A percentile compares a stretch with the other conserved stretches of the same genome.
These are phyloP conservation scores for Nemania serpens DNA, from an alignment of 2,329 filamentous ascomycete genomes.

Conservation along the genomic window DNA sequence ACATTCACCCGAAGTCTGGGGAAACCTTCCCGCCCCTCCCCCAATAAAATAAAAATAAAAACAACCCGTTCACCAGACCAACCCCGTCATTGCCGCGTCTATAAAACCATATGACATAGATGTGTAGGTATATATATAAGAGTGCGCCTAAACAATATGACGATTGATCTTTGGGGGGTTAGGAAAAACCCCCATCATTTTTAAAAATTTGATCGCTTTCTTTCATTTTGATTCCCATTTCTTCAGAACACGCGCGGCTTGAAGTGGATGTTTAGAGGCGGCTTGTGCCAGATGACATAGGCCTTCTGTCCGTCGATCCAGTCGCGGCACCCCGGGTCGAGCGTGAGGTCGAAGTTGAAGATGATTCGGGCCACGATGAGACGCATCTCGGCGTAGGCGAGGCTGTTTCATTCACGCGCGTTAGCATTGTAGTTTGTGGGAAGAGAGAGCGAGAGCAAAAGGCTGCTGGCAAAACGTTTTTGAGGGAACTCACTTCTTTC, in stretches of 20 bases:
- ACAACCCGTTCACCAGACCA: background rate
- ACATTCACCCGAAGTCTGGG: background rate
- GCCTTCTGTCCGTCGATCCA: conserved; percentile 42
- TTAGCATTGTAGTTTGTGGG: conserved; percentile 13
- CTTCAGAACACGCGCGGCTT: conserved; percentile 30
- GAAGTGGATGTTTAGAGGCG: conserved; percentile 40
- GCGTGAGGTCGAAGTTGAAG: conserved; percentile 46
- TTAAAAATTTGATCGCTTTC: background rate
- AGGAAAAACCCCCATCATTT: background rate
- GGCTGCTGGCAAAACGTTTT: too few relatives aligned
- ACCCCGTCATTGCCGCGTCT: background rate
- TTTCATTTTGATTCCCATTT: background rate
- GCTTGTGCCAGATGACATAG: conserved; percentile 45
- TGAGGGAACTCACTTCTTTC: conserved; percentile 48
- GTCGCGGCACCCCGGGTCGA: conserved; percentile 35
- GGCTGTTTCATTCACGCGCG: conserved; percentile 30
- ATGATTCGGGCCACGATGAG: conserved; percentile 46
- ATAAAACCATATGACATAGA: conserved; percentile 10
- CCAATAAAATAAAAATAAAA: too few relatives aligned
- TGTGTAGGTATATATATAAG: background rate
- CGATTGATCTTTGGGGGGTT: too few relatives aligned
- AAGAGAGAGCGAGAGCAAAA: background rate
- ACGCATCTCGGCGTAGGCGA: conserved; percentile 50
- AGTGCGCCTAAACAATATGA: conserved; percentile 21
- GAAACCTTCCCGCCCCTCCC: too few relatives aligned